Evolutionary conservation across 2,329 filamentous ascomycete species (phyloP).

Genomic region (Aspergillus sp.): DNA sequence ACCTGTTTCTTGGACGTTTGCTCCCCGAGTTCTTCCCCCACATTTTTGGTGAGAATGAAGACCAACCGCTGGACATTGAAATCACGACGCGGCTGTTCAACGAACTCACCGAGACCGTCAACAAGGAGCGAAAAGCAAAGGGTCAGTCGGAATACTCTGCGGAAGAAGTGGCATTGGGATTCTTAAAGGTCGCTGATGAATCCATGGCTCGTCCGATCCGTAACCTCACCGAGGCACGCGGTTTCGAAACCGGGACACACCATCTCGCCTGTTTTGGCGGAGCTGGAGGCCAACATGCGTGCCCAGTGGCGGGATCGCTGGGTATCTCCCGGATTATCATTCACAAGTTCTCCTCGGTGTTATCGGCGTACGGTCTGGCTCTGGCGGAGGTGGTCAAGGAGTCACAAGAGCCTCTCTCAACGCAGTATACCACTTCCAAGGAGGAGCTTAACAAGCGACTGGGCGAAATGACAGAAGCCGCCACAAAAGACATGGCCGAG

Average conservation of each 20-base stretch:
- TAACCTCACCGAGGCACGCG: conserved; percentile 88
- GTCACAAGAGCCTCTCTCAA: conserved; percentile 66
- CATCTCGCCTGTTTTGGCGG: conserved; percentile 91
- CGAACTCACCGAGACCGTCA: conserved; percentile 67
- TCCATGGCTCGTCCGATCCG: conserved; percentile 72
- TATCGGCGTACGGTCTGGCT: conserved; percentile 92
- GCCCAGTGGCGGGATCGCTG: conserved; percentile 83
- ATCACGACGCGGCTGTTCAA: conserved; percentile 77
- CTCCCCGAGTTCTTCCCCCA: conserved; percentile 94
- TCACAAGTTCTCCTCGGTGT: conserved; percentile 86
- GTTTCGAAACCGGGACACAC: conserved; percentile 87
- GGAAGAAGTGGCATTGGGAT: conserved; percentile 46
- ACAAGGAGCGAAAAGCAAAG: conserved; percentile 56
- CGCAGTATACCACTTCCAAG: conserved; percentile 53
- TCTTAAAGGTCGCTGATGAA: conserved; percentile 49
- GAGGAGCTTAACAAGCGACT: conserved; percentile 68
- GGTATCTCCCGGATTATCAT: conserved; percentile 85
- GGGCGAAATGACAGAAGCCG: conserved; percentile 71
- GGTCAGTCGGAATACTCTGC: conserved; percentile 58
- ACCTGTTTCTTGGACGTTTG: conserved; percentile 82
- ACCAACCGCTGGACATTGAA: conserved; percentile 77
- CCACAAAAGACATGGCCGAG: conserved; percentile 43
- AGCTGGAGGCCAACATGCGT: conserved; percentile 89
- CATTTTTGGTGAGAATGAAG: conserved; percentile 89
- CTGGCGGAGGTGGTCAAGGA: conserved; percentile 92